phyloP scores from a whole-genome alignment of 179 eudicot genomes.

The Beta macrorhiza region DNA sequence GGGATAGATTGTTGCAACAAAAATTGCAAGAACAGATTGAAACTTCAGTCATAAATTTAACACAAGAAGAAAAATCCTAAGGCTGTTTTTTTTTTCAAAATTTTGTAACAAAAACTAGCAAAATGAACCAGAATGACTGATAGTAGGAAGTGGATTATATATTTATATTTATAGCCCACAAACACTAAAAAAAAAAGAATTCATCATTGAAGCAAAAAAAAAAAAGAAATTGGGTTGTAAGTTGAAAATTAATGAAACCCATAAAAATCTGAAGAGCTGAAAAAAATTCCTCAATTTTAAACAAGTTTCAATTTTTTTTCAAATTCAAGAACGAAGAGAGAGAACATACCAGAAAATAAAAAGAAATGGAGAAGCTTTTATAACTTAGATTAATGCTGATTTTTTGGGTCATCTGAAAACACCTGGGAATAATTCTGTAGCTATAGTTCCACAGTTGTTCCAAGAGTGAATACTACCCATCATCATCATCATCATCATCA shows the following conservation, averaged over 20 bases:
- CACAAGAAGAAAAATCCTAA: too few relatives aligned
- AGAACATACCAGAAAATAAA: conserved; percentile 5
- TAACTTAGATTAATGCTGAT: background rate
- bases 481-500: background rate
- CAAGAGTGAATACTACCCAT: background rate
- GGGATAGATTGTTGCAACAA: too few relatives aligned
- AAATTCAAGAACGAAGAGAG: background rate
- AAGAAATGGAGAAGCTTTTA: background rate
- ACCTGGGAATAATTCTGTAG: background rate
- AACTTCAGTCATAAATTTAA: too few relatives aligned
- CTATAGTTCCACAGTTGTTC: background rate
- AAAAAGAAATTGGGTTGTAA: background rate
- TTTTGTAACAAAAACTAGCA: too few relatives aligned
- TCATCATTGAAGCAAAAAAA: background rate
- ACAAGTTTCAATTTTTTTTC: background rate
- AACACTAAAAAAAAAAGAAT: background rate
- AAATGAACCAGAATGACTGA: too few relatives aligned
- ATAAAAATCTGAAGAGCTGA: too few relatives aligned
- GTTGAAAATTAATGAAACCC: background rate
- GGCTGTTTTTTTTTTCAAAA: too few relatives aligned
- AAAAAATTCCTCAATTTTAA: background rate
- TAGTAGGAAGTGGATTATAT: too few relatives aligned
- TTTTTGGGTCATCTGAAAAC: background rate
- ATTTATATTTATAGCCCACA: too few relatives aligned
- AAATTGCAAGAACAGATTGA: too few relatives aligned